Evolutionary conservation across 2,329 filamentous ascomycete genomes (phyloP).

Genomic region (Zelopaecilomyces penicillatus): DNA sequence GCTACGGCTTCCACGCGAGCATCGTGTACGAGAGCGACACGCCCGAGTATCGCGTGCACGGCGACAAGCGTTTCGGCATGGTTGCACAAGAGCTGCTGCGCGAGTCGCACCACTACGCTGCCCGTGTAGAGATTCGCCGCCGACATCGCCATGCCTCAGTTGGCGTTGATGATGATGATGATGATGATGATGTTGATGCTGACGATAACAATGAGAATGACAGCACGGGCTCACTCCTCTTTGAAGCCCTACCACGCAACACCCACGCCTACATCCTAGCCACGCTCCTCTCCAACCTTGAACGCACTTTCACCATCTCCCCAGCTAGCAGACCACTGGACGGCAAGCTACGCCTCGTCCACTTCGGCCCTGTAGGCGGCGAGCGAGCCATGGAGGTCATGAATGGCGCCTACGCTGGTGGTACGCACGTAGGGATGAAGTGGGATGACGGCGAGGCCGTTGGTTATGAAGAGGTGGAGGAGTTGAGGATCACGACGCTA

Average conservation of each 20-base stretch:
- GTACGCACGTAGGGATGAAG: slow-evolving; percentile 44
- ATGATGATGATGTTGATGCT: no score
- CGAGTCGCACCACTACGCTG: slow-evolving; percentile 42
- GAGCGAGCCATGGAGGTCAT: slow-evolving; percentile 70
- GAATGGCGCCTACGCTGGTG: slow-evolving; percentile 52
- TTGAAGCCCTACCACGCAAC: slow-evolving; percentile 24
- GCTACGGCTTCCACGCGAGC: slow-evolving; percentile 82
- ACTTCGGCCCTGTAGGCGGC: slow-evolving; percentile 61
- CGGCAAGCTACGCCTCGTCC: slow-evolving; percentile 60
- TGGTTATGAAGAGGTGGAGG: slow-evolving; percentile 62
- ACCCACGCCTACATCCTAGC: slow-evolving; percentile 70
- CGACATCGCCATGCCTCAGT: background rate
- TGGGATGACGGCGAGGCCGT: slow-evolving; percentile 53
- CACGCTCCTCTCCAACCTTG: slow-evolving; percentile 71
- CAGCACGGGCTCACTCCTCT: slow-evolving; percentile 1
- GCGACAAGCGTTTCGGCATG: slow-evolving; percentile 72
- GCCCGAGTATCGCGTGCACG: slow-evolving; percentile 66
- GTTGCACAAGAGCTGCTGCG: slow-evolving; percentile 68
- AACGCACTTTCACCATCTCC: slow-evolving; percentile 74
- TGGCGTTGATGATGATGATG: no score
- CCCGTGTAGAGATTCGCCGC: slow-evolving; percentile 29
- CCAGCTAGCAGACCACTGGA: slow-evolving; percentile 64
- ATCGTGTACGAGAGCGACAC: slow-evolving; percentile 91
- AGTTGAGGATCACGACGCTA: slow-evolving; percentile 55
- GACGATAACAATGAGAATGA: background rate